Percentiles rank a stretch among this genome's conserved stretches.
Evolutionary conservation across 345 rosid genomes (phyloP).

Genomic region (Jatropha curcas): DNA sequence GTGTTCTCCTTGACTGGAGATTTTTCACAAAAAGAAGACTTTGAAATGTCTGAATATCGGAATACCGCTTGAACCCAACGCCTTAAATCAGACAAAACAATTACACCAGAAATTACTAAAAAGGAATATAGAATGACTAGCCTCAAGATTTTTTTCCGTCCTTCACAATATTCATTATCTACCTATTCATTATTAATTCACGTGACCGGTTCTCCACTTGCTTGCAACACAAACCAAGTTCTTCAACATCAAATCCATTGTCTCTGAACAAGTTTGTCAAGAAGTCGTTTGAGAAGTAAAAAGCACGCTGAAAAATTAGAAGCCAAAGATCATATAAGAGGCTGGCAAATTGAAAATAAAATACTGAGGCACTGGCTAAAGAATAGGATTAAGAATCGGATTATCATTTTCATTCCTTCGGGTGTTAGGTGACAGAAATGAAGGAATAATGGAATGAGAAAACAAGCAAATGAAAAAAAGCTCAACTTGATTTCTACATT

Average conservation of each 20-base stretch:
- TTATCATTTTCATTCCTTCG: background rate
- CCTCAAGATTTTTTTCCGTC: background rate
- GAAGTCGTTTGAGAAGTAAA: slow-evolving; percentile 82
- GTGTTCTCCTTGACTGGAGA: slow-evolving; percentile 30
- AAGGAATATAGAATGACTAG: background rate
- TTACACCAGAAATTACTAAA: background rate
- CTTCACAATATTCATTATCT: slow-evolving; percentile 15
- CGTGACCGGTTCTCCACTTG: slow-evolving; percentile 92
- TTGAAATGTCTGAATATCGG: slow-evolving; percentile 34
- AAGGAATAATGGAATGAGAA: background rate
- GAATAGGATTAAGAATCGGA: background rate
- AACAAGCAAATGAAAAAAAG: background rate
- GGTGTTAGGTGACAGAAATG: background rate
- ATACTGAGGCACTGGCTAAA: background rate
- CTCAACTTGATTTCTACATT: background rate
- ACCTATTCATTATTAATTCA: slow-evolving; percentile 85
- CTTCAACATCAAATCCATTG: slow-evolving; percentile 73
- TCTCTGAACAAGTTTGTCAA: slow-evolving; percentile 62
- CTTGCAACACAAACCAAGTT: slow-evolving; percentile 74
- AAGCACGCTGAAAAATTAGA: slow-evolving; percentile 67
- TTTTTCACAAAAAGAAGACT: slow-evolving; percentile 22
- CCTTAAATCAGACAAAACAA: slow-evolving; percentile 37
- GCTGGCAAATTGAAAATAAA: background rate
- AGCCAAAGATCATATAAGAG: background rate
- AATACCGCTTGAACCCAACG: slow-evolving; percentile 94